Percentiles rank a stretch among this genome's conserved stretches.
phyloP scores from a whole-genome alignment of 116 monocot species.

The Trichopus zeylanicus region DNA sequence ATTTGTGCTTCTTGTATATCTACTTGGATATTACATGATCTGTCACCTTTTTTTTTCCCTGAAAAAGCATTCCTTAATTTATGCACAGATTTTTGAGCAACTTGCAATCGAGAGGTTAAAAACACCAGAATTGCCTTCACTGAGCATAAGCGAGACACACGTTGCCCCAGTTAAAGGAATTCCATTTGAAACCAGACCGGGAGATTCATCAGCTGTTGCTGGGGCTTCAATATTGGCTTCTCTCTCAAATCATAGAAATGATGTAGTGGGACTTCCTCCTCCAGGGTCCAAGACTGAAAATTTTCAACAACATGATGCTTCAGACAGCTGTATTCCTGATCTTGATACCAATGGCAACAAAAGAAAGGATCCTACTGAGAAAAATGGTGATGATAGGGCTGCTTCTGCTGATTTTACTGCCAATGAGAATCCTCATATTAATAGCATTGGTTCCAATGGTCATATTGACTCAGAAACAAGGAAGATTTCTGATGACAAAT shows the following conservation, averaged over 20 bases:
- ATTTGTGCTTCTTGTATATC: too few species aligned
- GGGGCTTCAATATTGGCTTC: conserved; percentile 90
- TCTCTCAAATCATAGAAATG: conserved; percentile 55
- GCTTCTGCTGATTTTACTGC: conserved; percentile 21
- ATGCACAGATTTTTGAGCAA: conserved; percentile 46
- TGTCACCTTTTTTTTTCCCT: background rate
- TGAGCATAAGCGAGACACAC: too few species aligned
- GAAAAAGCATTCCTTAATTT: conserved; percentile 30
- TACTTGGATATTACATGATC: background rate
- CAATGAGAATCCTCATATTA: conserved; percentile 15
- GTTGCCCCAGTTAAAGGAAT: conserved; percentile 28
- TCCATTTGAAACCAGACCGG: conserved; percentile 36
- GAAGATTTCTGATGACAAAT: conserved; percentile 26
- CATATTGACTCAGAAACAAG: conserved; percentile 29
- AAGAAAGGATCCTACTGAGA: conserved; percentile 17
- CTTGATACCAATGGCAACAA: conserved; percentile 17
- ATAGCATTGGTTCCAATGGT: conserved; percentile 17
- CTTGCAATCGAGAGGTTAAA: too few species aligned
- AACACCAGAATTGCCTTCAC: too few species aligned
- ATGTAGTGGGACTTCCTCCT: conserved; percentile 23
- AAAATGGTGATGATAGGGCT: conserved; percentile 10
- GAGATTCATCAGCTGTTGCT: conserved; percentile 63
- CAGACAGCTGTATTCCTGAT: conserved; percentile 20
- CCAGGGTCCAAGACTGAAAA: conserved; percentile 38
- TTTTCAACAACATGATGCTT: conserved; percentile 24